These are phyloP conservation scores for Lolium multiflorum DNA, from an alignment of 176 grass and related monocot genomes.

Conservation along the genomic window DNA sequence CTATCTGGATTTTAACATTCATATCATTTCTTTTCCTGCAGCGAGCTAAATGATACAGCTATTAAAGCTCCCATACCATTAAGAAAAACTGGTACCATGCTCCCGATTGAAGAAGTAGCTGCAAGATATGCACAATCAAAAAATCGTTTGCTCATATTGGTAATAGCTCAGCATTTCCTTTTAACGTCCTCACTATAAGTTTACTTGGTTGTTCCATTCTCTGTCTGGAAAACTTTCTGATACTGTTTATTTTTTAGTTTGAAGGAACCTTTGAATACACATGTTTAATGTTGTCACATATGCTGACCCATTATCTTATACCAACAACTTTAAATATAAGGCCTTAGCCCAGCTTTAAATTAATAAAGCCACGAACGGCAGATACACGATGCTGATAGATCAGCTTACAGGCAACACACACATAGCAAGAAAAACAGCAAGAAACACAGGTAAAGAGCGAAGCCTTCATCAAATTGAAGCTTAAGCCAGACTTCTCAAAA, in stretches of 20 bases:
- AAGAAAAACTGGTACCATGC: constrained; percentile 40
- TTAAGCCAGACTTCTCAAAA: neutral
- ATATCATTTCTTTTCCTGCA: constrained; percentile 47
- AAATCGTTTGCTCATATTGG: constrained; percentile 88
- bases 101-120: constrained; percentile 56
- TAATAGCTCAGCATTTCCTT: constrained; percentile 28
- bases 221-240: neutral
- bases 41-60: constrained; percentile 78
- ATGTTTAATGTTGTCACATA: too few relatives aligned
- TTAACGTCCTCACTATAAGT: neutral
- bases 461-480: neutral
- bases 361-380: too few relatives aligned
- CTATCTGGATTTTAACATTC: constrained; percentile 4
- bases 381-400: too few relatives aligned
- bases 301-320: too few relatives aligned
- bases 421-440: too few relatives aligned
- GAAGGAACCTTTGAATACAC: too few relatives aligned
- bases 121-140: constrained; percentile 59
- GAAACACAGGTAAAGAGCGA: too few relatives aligned
- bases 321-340: too few relatives aligned
- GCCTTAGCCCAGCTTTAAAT: too few relatives aligned
- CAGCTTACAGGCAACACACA: too few relatives aligned
- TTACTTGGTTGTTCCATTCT: neutral
- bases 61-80: constrained; percentile 77
- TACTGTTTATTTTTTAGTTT: too few relatives aligned